Evolutionary conservation across 306 rosid genomes (phyloP), one percentile per base, ranked within the genome.

Genomic region (Malus asiatica): DNA sequence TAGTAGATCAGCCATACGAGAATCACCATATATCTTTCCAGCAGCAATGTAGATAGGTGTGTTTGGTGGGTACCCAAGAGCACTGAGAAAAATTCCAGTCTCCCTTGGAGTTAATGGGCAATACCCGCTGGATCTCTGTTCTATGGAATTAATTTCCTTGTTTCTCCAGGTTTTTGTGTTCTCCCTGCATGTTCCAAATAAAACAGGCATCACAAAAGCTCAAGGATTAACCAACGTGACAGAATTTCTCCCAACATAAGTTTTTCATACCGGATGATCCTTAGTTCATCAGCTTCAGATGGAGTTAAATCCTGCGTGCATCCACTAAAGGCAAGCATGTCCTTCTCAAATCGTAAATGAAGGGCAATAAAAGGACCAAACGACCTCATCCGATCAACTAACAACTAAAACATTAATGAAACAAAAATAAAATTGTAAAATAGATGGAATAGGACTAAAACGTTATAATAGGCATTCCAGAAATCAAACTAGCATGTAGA

Each of bases 281-380:
- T 78, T 72, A 92, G 89, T 78, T 95, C 97, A 33, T 92, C 81
- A 38, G 96, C 93, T 81, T 95, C 96, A 10, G 62, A 71, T 40
- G 81, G 53, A 46, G 97, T 89, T 81, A 95, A 85, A 64, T 77
- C 88, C 70, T 95, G 91, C 4, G 97, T 92, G 86, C 97, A 95
- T 45, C 99, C 97, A 75, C 97, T 95, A 81, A 95, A 95, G 79
- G 99, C 90, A 80, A 95, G 97, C 97, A 92, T 89, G 80, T 95
- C 99, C 86, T 95, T 91, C 92, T 95, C 99, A 70, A 85, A 95
- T 27, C 99, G 97, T 78, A 95, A 86, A 89, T 92, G 99, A 64
- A 95, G 72, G 44, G 99, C 87, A 66, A 95, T 89, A 67, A 86
- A 92, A 69, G 88, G 91, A 66, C 99, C 99, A 71, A 84, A 83